These are phyloP conservation scores for Gossypium davidsonii DNA, from an alignment of 441 rosid genomes.

Conservation along the genomic window DNA sequence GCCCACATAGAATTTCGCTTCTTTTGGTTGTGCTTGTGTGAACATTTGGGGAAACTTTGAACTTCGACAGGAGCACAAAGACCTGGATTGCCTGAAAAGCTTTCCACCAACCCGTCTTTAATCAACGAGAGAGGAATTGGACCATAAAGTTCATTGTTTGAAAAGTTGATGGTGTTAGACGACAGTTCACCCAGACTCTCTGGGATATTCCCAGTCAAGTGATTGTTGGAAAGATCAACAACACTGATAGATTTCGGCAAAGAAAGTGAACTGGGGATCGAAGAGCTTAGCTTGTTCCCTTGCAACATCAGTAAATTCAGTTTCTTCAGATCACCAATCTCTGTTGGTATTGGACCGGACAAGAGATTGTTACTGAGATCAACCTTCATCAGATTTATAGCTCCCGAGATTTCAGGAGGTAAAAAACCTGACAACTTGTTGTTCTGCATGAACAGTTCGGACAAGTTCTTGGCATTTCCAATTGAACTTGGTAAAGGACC, in stretches of 20 bases:
- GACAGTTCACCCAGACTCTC: constrained; percentile 52
- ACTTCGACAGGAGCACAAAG: constrained; percentile 59
- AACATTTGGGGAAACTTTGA: constrained; percentile 51
- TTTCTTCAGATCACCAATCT: constrained; percentile 61
- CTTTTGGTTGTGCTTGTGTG: constrained; percentile 36
- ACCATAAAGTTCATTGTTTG: constrained; percentile 76
- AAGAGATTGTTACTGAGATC: constrained; percentile 74
- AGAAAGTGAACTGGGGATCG: constrained; percentile 64
- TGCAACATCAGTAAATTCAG: constrained; percentile 68
- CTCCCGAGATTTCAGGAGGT: constrained; percentile 64
- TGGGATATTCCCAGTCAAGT: constrained; percentile 67
- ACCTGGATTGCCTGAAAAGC: constrained; percentile 78
- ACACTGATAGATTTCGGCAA: constrained; percentile 66
- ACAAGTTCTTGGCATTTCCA: constrained; percentile 62
- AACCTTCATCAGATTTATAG: constrained; percentile 71
- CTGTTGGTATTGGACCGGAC: constrained; percentile 74
- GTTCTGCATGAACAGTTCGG: constrained; percentile 73
- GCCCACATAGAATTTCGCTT: constrained; percentile 56
- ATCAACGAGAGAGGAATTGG: constrained; percentile 68
- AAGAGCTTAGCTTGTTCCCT: constrained; percentile 58
- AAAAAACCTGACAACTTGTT: constrained; percentile 62
- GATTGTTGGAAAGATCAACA: constrained; percentile 80
- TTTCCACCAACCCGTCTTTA: constrained; percentile 64
- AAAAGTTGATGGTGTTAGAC: constrained; percentile 72
- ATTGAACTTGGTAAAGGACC: constrained; percentile 53